Conservation (phyloP, 2,329 filamentous ascomycete species). For the Remersonia thermophila region DNA sequence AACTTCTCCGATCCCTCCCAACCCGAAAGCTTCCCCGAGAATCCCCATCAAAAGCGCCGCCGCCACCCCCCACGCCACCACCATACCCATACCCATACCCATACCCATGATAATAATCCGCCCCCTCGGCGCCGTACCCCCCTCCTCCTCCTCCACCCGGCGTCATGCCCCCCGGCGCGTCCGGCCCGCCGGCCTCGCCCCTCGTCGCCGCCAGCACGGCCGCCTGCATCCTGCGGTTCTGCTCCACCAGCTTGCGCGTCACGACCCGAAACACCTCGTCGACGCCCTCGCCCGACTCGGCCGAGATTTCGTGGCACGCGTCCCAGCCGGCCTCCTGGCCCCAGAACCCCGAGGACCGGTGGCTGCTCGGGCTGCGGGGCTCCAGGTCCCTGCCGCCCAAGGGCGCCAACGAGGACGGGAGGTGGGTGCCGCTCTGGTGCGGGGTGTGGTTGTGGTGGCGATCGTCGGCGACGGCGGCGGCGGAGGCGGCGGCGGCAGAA, state of each 20-base stretch:
- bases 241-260: conserved; percentile 49
- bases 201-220: conserved; percentile 44
- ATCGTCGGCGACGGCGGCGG: too few relatives aligned
- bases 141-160: conserved; percentile 24
- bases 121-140: conserved; percentile 16
- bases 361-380: conserved; percentile 48
- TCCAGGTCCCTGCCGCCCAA: conserved; percentile 23
- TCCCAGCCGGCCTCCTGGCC: conserved; percentile 91
- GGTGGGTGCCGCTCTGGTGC: not conserved
- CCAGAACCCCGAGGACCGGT: conserved; percentile 69
- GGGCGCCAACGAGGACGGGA: not conserved
- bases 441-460: not conserved
- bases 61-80: conserved; percentile 5
- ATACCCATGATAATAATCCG: not conserved
- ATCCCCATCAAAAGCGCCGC: not conserved
- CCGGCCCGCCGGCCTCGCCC: conserved; percentile 23
- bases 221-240: conserved; percentile 51
- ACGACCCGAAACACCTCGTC: conserved; percentile 84
- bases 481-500: too few relatives aligned
- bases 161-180: conserved; percentile 14
- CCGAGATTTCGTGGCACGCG: conserved; percentile 91
- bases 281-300: conserved; percentile 87
- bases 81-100: conserved; percentile 2
- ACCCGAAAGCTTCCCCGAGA: conserved; percentile 41
- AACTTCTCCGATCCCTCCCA: conserved; percentile 45